A percentile compares a stretch with the other conserved stretches of the same genome.
Evolutionary conservation across 2,329 filamentous ascomycete genomes (phyloP).

Genomic region (Aspergillus ustus): DNA sequence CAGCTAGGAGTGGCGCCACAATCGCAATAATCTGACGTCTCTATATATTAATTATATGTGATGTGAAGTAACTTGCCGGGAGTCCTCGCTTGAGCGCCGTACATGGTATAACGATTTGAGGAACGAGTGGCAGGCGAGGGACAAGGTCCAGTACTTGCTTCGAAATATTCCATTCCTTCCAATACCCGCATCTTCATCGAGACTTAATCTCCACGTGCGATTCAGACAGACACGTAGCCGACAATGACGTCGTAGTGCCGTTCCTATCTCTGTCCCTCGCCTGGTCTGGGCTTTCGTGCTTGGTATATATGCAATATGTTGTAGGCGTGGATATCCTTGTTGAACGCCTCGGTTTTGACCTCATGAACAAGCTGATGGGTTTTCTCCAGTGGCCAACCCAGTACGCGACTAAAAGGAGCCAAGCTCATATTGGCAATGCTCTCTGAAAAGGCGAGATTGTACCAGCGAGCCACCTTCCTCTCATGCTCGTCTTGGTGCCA

Average conservation of each 20-base stretch:
- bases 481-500: constrained; percentile 70
- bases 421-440: constrained; percentile 75
- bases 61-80: neutral
- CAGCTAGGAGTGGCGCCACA: neutral
- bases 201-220: neutral
- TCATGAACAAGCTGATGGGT: constrained; percentile 66
- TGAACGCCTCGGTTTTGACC: constrained; percentile 71
- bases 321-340: constrained; percentile 71
- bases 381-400: constrained; percentile 63
- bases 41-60: neutral
- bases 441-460: constrained; percentile 76
- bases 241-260: neutral
- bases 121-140: neutral
- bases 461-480: constrained; percentile 77
- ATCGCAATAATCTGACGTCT: neutral
- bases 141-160: neutral
- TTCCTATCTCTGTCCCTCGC: neutral
- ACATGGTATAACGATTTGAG: neutral
- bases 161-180: neutral
- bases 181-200: neutral
- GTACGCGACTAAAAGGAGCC: constrained; percentile 71
- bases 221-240: neutral
- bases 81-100: neutral
- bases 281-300: constrained; percentile 41
- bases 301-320: constrained; percentile 58